Percentiles rank a stretch among this genome's conserved stretches.
These are phyloP conservation scores for Solanum sitiens DNA, from an alignment of 257 asterid genomes.

Conservation along the genomic window DNA sequence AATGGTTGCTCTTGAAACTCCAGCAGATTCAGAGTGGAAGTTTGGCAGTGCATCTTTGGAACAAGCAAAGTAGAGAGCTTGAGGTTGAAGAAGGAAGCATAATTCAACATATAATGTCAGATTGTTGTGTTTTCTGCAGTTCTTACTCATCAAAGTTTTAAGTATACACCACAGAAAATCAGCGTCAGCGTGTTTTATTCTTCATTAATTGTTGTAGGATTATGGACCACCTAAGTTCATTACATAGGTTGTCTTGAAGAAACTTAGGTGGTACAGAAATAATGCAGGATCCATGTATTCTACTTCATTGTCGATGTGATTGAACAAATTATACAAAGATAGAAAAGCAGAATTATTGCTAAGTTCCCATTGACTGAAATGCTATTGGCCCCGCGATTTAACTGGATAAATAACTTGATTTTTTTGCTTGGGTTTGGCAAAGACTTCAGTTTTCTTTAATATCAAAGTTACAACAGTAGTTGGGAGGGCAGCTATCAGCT, in stretches of 20 bases:
- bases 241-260: conserved; percentile 1
- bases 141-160: conserved; percentile 6
- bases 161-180: background rate
- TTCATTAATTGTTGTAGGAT: background rate
- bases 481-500: background rate
- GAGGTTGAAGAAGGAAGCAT: conserved; percentile 62
- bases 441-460: background rate
- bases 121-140: conserved; percentile 34
- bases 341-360: background rate
- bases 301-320: background rate
- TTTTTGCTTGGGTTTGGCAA: background rate
- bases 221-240: conserved; percentile 20
- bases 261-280: background rate
- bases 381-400: background rate
- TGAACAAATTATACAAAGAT: background rate
- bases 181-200: background rate
- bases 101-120: conserved; percentile 36
- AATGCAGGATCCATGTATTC: background rate
- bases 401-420: background rate
- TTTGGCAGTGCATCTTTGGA: conserved; percentile 76
- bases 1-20: conserved; percentile 56
- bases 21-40: conserved; percentile 45
- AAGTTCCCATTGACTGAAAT: background rate
- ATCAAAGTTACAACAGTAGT: background rate
- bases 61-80: conserved; percentile 66